Conservation (phyloP, 768 basidiomycete genomes). For the Lactarius sanguifluus region DNA sequence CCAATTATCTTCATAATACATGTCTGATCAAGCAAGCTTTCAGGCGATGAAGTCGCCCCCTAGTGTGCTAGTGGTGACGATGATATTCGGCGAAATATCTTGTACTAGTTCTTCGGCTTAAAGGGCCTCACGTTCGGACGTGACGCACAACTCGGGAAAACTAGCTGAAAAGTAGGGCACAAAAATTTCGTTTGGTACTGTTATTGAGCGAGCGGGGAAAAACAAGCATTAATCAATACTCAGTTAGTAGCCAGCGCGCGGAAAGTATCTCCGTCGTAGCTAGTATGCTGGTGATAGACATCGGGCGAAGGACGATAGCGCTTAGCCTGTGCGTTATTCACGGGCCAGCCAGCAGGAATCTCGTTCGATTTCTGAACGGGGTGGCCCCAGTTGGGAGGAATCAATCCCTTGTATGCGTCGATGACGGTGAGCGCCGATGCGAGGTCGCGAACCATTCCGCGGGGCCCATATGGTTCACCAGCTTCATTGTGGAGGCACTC, state of each 20-base stretch:
- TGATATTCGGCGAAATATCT: too few relatives aligned
- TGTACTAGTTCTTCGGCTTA: too few relatives aligned
- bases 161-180: too few relatives aligned
- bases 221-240: neutral
- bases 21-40: too few relatives aligned
- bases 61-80: too few relatives aligned
- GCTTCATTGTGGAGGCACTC: slow-evolving; percentile 12
- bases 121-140: too few relatives aligned
- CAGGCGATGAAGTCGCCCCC: too few relatives aligned
- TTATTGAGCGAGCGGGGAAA: neutral
- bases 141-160: too few relatives aligned
- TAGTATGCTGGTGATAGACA: slow-evolving; percentile 1
- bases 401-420: slow-evolving; percentile 9
- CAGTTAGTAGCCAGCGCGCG: neutral
- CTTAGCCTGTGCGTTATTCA: neutral
- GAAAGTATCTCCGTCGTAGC: neutral
- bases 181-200: neutral
- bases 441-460: slow-evolving; percentile 26
- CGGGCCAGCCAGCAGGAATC: too few relatives aligned
- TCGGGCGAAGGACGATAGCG: slow-evolving; percentile 2
- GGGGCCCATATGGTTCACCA: slow-evolving; percentile 21
- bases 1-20: too few relatives aligned
- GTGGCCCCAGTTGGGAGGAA: slow-evolving; percentile 26
- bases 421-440: slow-evolving; percentile 19
- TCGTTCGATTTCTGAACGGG: neutral